phyloP scores from a whole-genome alignment of 257 asterid species.

The Solanum arcanum region DNA sequence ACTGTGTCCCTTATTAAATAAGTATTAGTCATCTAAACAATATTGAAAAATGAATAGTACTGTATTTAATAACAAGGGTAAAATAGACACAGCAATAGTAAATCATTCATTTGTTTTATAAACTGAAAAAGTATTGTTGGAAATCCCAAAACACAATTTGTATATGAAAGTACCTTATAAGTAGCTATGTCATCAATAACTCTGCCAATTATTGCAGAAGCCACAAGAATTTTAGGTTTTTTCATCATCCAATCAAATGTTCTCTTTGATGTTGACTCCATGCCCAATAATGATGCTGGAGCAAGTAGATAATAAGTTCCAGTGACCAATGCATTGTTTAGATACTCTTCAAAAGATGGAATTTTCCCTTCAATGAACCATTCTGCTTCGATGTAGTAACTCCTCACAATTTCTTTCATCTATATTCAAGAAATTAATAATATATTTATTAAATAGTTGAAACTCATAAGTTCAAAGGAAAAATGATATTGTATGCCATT shows the following conservation, averaged over 20 bases:
- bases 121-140: too few species aligned
- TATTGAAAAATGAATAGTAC: too few species aligned
- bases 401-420: constrained; percentile 32
- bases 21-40: too few species aligned
- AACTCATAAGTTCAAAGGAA: neutral
- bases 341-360: constrained; percentile 35
- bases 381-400: constrained; percentile 31
- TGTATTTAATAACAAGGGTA: too few species aligned
- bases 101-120: too few species aligned
- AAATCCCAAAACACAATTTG: neutral
- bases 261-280: neutral
- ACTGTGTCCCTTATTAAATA: too few species aligned
- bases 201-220: constrained; percentile 1
- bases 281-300: constrained; percentile 26
- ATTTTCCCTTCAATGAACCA: constrained; percentile 34
- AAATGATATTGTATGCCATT: neutral
- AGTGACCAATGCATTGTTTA: constrained; percentile 21
- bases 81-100: too few species aligned
- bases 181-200: constrained; percentile 26
- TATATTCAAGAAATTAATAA: neutral
- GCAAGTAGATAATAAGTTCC: constrained; percentile 21
- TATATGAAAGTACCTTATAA: constrained; percentile 11
- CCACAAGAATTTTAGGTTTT: neutral
- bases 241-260: constrained; percentile 1
- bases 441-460: neutral